A percentile compares a stretch with the other conserved stretches of the same genome.
Evolutionary conservation across 495 filamentous ascomycete genomes (phyloP).

Genomic region (Daldinia loculata): DNA sequence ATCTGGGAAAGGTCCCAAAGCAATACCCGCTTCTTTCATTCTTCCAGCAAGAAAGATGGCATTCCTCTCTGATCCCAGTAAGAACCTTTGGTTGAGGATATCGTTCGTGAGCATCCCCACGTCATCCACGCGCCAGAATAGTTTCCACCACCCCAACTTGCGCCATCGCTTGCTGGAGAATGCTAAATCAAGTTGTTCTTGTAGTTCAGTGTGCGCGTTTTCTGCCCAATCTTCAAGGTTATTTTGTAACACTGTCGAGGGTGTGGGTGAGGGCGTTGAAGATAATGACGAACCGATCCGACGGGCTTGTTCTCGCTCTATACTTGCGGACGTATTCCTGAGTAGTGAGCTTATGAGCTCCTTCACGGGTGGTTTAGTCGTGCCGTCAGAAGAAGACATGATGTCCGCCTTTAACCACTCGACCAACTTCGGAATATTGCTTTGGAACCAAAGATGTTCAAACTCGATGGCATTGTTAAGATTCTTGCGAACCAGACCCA

Average conservation of each 20-base stretch:
- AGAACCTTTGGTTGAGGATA: conserved; percentile 76
- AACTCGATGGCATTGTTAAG: conserved; percentile 73
- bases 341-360: conserved; percentile 73
- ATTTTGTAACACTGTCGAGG: conserved; percentile 60
- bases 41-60: conserved; percentile 83
- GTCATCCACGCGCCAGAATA: conserved; percentile 94
- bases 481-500: conserved; percentile 71
- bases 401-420: conserved; percentile 74
- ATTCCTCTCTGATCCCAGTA: conserved; percentile 75
- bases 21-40: conserved; percentile 67
- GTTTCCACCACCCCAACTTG: conserved; percentile 89
- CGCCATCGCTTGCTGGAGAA: conserved; percentile 76
- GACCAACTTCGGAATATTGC: conserved; percentile 69
- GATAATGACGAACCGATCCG: conserved; percentile 42
- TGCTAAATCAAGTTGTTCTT: conserved; percentile 75
- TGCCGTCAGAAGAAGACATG: conserved; percentile 47
- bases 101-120: conserved; percentile 82
- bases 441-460: conserved; percentile 76
- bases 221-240: conserved; percentile 78
- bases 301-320: conserved; percentile 59
- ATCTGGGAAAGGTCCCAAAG: conserved; percentile 57
- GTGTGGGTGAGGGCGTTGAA: conserved; percentile 53
- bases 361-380: conserved; percentile 70
- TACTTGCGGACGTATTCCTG: conserved; percentile 62
- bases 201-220: conserved; percentile 81